Percentiles rank a stretch among this genome's conserved stretches.
Conservation (phyloP, 345 rosid genomes). For the Brassica carinata region DNA sequence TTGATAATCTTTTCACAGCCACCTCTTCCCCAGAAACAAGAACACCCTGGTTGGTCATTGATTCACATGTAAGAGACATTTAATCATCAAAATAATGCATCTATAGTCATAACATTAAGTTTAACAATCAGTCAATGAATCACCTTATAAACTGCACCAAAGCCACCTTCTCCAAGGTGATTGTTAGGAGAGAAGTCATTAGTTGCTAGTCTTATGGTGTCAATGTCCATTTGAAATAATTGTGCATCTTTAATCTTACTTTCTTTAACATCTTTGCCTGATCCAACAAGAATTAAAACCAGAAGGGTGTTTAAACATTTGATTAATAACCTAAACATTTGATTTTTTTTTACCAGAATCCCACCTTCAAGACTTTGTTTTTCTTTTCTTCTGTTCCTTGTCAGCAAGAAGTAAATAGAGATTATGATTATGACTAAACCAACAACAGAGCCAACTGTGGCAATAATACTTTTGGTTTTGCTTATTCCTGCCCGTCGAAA, state of each 20-base stretch:
- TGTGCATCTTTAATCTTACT: neutral
- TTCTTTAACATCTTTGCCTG: neutral
- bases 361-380: neutral
- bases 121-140: neutral
- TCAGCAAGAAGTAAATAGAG: neutral
- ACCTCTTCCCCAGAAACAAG: conserved; percentile 1
- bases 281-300: neutral
- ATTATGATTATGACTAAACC: neutral
- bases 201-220: neutral
- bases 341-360: neutral
- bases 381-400: neutral
- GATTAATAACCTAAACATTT: neutral
- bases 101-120: neutral
- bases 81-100: neutral
- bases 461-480: neutral
- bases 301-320: neutral
- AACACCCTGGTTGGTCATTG: neutral
- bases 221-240: neutral
- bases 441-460: neutral
- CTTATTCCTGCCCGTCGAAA: neutral
- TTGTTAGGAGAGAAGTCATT: neutral
- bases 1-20: neutral
- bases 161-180: conserved; percentile 2
- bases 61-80: neutral
- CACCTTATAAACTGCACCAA: neutral